Conservation (phyloP, 1,284 basidiomycete genomes). For the Melanopsichium pennsylvanicum region DNA sequence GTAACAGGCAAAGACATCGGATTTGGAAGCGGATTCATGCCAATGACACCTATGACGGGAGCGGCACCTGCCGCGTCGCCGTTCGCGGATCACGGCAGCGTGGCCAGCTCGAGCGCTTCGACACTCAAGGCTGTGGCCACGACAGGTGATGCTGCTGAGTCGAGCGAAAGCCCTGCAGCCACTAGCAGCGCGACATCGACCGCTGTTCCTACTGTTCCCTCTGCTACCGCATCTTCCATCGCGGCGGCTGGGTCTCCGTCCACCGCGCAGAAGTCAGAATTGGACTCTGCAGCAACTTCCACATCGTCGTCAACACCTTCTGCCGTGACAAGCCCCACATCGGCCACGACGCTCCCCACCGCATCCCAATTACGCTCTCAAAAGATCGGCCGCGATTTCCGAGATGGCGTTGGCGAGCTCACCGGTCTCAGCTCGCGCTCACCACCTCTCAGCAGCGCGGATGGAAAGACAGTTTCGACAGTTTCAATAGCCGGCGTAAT, state of each 20-base stretch:
- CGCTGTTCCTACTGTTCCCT: not conserved
- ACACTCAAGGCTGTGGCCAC: conserved; percentile 16
- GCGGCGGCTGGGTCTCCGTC: conserved; percentile 6
- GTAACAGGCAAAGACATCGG: conserved; percentile 18
- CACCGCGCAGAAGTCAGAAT: conserved; percentile 7
- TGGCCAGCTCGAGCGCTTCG: conserved; percentile 31
- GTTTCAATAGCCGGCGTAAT: conserved; percentile 14
- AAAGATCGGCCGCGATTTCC: conserved; percentile 43
- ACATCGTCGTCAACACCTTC: conserved; percentile 18
- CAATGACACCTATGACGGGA: conserved; percentile 18
- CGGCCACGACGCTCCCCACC: conserved; percentile 5
- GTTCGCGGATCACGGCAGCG: conserved; percentile 18
- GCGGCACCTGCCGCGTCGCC: conserved; percentile 1
- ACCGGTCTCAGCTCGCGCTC: conserved; percentile 48
- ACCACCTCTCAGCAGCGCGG: conserved; percentile 22
- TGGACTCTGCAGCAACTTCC: conserved; percentile 17
- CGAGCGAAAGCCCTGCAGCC: not conserved
- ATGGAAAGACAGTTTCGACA: conserved; percentile 18
- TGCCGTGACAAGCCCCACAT: conserved; percentile 7
- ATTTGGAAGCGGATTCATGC: conserved; percentile 20
- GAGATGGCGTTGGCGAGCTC: conserved; percentile 41
- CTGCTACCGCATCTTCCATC: conserved; percentile 1
- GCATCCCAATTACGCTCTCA: conserved; percentile 24
- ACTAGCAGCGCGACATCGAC: not conserved
- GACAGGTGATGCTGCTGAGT: not conserved